Evolutionary conservation across 2,329 filamentous ascomycete genomes (phyloP), one percentile per base, ranked within the genome.

Genomic region (Hymenoscyphus repandus): DNA sequence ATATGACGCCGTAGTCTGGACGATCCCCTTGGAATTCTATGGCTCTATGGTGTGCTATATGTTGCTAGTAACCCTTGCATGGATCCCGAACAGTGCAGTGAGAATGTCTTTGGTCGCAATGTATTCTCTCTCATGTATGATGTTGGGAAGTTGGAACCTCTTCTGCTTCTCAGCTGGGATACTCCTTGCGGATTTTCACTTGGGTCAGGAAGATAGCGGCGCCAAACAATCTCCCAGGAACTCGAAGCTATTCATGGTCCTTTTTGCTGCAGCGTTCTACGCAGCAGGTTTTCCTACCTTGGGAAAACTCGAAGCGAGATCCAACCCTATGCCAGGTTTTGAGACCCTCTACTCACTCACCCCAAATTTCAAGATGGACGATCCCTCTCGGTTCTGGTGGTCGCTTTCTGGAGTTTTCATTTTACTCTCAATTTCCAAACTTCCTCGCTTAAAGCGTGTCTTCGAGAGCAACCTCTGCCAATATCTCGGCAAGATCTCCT

Each of bases 401-500:
- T 57, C 58, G 0, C 36, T 61, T 3, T 61, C 58, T 6, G 58
- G 58, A n/a, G 47, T 59, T 3, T 38, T 47, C 1, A 6, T 62
- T 5, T 47, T 62, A 1, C 43, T 59, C 27, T 58, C 55, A 11
- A 57, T 57, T 22, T 62, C 69, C 11, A 69, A 71, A 40, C 58
- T 73, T 17, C 59, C 58, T 13, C 48, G 55, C 49, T 56, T 72
- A 45, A 71, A 70, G 50, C 56, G 58, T 9, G 69, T 73, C 38
- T 75, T 79, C 56, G 73, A 75, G 53, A 69, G 67, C 2, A 63
- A 68, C 1, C 58, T 77, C n/a, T 74, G 74, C 18, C 77, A 78
- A 58, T 82, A 81, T 58, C 71, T 77, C 12, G 78, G 74, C 3
- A 72, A 73, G 36, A 74, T 81, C 54, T 78, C 76, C 47, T 82